Percentiles rank a stretch among this genome's conserved stretches.
Evolutionary conservation across 2,329 filamentous ascomycete genomes (phyloP).

Genomic region (Dothidotthia symphoricarpi): DNA sequence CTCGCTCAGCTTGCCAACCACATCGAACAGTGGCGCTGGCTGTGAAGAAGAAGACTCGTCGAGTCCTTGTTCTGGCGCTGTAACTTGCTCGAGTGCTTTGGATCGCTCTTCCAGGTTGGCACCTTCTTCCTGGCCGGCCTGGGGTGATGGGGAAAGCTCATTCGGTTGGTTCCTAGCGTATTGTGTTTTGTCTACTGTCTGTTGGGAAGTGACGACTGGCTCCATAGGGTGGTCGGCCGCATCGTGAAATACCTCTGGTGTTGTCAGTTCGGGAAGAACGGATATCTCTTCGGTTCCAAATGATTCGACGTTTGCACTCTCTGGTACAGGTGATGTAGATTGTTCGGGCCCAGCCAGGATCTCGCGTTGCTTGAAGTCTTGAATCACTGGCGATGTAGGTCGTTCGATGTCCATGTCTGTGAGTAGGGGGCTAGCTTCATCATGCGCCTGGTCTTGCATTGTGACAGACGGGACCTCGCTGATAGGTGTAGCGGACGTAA

Average conservation of each 20-base stretch:
- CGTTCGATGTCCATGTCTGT: conserved; percentile 1
- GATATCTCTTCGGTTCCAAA: not conserved
- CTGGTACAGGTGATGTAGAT: too few relatives aligned
- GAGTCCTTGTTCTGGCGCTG: conserved; percentile 11
- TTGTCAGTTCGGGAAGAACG: not conserved
- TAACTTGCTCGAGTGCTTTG: conserved; percentile 24
- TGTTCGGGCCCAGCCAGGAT: not conserved
- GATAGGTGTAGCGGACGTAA: conserved; percentile 1
- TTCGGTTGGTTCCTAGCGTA: not conserved
- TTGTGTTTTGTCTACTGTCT: not conserved
- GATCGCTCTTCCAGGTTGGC: conserved; percentile 28
- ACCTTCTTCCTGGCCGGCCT: conserved; percentile 27
- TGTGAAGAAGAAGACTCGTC: conserved; percentile 12
- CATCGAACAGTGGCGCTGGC: conserved; percentile 26
- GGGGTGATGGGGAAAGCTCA: conserved; percentile 25
- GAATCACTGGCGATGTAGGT: conserved; percentile 2
- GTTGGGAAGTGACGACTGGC: not conserved
- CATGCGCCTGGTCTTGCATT: conserved; percentile 1
- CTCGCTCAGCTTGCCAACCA: conserved; percentile 29
- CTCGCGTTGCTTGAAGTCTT: not conserved
- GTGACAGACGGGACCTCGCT: conserved; percentile 2
- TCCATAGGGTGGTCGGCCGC: conserved; percentile 3
- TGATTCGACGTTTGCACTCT: too few relatives aligned
- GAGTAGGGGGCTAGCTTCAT: not conserved
- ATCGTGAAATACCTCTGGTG: conserved; percentile 2